Conservation (phyloP, 164 flowering plant species). For the Euptelea pleiosperma region DNA sequence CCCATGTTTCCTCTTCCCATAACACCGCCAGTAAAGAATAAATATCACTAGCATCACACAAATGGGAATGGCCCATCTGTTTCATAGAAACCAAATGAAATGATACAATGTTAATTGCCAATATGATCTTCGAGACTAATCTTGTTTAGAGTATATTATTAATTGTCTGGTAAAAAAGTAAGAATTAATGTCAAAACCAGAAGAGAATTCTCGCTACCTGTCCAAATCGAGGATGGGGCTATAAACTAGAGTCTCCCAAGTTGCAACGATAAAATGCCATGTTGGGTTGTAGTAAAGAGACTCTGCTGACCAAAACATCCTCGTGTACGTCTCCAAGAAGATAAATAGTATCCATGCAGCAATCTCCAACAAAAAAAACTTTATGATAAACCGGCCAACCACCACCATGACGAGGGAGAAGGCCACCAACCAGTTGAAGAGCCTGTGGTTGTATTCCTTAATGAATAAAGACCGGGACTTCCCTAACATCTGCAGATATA, state of each 20-base stretch:
- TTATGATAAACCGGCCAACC: slow-evolving; percentile 84
- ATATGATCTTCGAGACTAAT: too few relatives aligned
- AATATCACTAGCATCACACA: slow-evolving; percentile 41
- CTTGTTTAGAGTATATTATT: too few relatives aligned
- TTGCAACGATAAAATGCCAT: slow-evolving; percentile 85
- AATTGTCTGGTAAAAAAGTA: too few relatives aligned
- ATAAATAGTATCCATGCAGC: slow-evolving; percentile 93
- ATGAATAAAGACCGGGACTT: slow-evolving; percentile 79
- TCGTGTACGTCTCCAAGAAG: slow-evolving; percentile 91
- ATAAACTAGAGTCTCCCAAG: slow-evolving; percentile 94
- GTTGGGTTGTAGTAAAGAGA: slow-evolving; percentile 91
- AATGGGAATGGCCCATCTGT: slow-evolving; percentile 91
- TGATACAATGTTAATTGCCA: too few relatives aligned
- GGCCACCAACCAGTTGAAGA: slow-evolving; percentile 97
- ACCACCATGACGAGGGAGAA: slow-evolving; percentile 98
- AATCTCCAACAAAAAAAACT: slow-evolving; percentile 70
- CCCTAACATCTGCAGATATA: slow-evolving; percentile 78
- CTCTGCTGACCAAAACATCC: slow-evolving; percentile 98
- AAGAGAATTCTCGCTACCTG: slow-evolving; percentile 48
- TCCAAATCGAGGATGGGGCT: slow-evolving; percentile 94
- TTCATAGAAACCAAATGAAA: slow-evolving; percentile 16
- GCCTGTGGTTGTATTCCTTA: slow-evolving; percentile 92
- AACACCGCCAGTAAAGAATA: slow-evolving; percentile 80
- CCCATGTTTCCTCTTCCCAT: slow-evolving; percentile 67
- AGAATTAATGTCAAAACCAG: too few relatives aligned